Percentiles rank a stretch among this genome's conserved stretches.
These are phyloP conservation scores for Fusarium sp. DNA, from an alignment of 2,329 filamentous ascomycete genomes.

Conservation along the genomic window DNA sequence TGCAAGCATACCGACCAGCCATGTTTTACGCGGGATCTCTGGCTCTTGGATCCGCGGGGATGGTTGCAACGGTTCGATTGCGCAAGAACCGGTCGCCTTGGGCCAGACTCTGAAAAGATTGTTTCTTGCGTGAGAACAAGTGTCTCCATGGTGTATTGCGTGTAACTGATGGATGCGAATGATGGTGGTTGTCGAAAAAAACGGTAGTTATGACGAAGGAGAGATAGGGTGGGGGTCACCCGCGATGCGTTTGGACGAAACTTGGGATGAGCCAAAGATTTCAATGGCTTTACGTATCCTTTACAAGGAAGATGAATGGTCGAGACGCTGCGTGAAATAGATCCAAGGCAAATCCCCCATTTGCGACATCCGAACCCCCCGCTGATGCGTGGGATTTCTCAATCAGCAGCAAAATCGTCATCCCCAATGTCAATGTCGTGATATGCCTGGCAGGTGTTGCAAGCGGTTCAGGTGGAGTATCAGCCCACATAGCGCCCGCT, in stretches of 20 bases:
- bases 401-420: conserved; percentile 32
- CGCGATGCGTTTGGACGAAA: not conserved
- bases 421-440: conserved; percentile 41
- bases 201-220: conserved; percentile 8
- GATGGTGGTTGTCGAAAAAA: conserved; percentile 18
- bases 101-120: conserved; percentile 38
- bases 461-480: conserved; percentile 29
- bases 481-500: conserved; percentile 40
- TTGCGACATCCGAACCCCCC: conserved; percentile 35
- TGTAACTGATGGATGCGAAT: not conserved
- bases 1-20: conserved; percentile 67
- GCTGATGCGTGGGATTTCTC: conserved; percentile 21
- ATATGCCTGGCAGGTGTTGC: conserved; percentile 36
- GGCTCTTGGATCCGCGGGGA: conserved; percentile 57
- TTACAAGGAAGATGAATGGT: conserved; percentile 18
- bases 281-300: conserved; percentile 15
- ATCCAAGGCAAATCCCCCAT: not conserved
- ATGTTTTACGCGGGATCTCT: conserved; percentile 71
- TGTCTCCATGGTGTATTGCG: not conserved
- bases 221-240: conserved; percentile 26
- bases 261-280: conserved; percentile 2
- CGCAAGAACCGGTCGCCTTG: conserved; percentile 54
- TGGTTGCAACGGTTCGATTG: conserved; percentile 58
- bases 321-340: not conserved
- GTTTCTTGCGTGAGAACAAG: not conserved